Evolutionary conservation across 352 stramenopile genomes (phyloP), one percentile per base, ranked within the genome.

Genomic region (Peronospora farinosa): DNA sequence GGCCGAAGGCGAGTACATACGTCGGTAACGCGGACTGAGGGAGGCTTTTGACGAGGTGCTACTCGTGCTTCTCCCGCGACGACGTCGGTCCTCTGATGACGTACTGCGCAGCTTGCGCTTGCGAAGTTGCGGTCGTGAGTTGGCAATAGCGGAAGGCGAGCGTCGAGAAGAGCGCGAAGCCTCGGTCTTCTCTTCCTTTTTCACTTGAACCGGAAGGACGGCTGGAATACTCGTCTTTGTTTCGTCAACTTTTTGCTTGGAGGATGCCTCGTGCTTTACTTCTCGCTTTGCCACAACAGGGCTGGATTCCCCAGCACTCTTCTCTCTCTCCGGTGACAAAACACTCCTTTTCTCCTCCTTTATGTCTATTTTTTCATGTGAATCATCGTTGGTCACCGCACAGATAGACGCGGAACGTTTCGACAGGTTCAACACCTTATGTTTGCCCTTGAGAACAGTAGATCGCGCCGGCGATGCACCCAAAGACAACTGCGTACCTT

Each of bases 351-450:
- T 59, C 21, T 17, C 11, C 6, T 51, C 23, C 10, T 58, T 41
- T 32, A 10, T 21, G 35, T 40, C n/a, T 23, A 54, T 40, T 2
- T 25, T 45, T 2, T 15, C 13, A 13, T 37, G 47, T 27, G 47
- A 48, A 3, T 54, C 49, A 19, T 50, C 42, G 27, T 45, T 64
- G 11, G 46, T 31, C 50, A 68, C 41, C 8, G 45, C 62, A 28
- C 15, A 52, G 15, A 58, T 40, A 2, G 61, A 62, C 3, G 45
- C 38, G 13, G 53, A 63, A 32, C 37, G 45, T 11, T 45, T 49
- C 16, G 52, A 61, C 27, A 70, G 37, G 27, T 70, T 63, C 46
- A 67, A 47, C 13, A 70, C 40, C 50, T 68, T 71, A 28, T 48
- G 54, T 40, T 71, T 58, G 25, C 58, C 58, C 31, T 71, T 67